Evolutionary conservation across 441 rosid species (phyloP).

Genomic region (Cnidoscolus chayamansa): DNA sequence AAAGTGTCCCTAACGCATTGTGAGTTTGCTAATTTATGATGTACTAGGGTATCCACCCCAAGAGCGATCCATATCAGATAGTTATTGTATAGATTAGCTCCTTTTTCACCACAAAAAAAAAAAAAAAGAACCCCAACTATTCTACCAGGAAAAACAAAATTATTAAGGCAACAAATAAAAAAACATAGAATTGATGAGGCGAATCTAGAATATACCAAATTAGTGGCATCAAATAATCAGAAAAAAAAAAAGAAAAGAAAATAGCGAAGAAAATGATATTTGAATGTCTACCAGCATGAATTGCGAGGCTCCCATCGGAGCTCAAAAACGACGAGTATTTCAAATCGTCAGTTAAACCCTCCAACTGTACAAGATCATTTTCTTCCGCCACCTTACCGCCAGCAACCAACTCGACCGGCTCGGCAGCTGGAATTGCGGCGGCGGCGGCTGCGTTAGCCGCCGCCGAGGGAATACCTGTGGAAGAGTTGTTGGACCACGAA

Average conservation of each 20-base stretch:
- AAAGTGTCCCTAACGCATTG: too few species aligned
- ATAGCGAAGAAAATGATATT: neutral
- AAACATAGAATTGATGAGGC: too few species aligned
- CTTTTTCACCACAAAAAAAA: too few species aligned
- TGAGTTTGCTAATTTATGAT: too few species aligned
- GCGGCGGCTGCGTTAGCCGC: conserved; percentile 40
- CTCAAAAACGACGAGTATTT: conserved; percentile 55
- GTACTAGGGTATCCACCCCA: too few species aligned
- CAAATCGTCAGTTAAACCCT: conserved; percentile 32
- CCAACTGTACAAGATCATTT: conserved; percentile 52
- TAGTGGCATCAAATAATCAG: neutral
- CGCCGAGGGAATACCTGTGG: conserved; percentile 38
- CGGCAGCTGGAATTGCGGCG: conserved; percentile 39
- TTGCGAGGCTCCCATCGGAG: conserved; percentile 80
- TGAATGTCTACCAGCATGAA: conserved; percentile 76
- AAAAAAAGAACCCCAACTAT: too few species aligned
- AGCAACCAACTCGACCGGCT: conserved; percentile 32
- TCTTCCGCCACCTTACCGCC: conserved; percentile 42
- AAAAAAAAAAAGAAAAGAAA: too few species aligned
- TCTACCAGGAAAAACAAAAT: neutral
- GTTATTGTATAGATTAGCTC: too few species aligned
- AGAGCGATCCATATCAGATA: too few species aligned
- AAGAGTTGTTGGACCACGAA: conserved; percentile 69
- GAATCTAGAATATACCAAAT: too few species aligned
- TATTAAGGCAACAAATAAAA: too few species aligned